Base-by-base conservation (phyloP, 108 stramenopile species). In the Fistulifera solaris region DNA sequence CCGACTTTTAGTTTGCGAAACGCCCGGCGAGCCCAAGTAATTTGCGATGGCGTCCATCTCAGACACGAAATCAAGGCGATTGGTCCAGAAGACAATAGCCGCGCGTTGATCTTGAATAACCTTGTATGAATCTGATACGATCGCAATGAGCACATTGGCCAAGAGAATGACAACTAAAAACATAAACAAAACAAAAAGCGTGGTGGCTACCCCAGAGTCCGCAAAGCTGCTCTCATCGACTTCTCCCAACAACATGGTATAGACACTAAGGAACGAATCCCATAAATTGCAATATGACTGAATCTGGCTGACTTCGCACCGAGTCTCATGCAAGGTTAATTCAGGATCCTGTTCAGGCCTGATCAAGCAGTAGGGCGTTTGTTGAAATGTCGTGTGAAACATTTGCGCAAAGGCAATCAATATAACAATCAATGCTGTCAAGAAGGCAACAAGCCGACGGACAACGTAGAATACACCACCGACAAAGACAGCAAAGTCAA, bases 21-120 rank as follows among this genome's bases (percentile, higher is more conserved):
- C 24, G 22, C 77, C 61, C 25, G 64, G 16, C 11, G 43, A 27
- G 10, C 51, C 40, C 8, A 61, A 50, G 26, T 63, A 17, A 57
- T 73, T 72, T 16, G 71, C 68, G 41, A 79, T 74, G 35, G 74
- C 71, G 31, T 79, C 78, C 83, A 88, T 84, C 48, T 84, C 82
- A 6, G 81, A 74, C 45, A 84, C 70, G 68, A 82, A 88, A 46
- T 73, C 66, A 57, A 88, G 58, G 22, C 87, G 66, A 66, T 88
- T 88, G 0, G 79, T 78, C 87, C 82, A 84, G 42, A 88, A 88
- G 5, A 84, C 87, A 59, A 88, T 84, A 1, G 78, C 83, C 12
- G 87, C 81, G 21, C 82, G 72, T 41, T 88, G 79, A 52, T 88
- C 77, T 40, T 76, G 78, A 61, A 84, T 81, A 0, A 84, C 79